Evolutionary conservation across 164 flowering plant genomes (phyloP).

Genomic region (Umbellularia californica): DNA sequence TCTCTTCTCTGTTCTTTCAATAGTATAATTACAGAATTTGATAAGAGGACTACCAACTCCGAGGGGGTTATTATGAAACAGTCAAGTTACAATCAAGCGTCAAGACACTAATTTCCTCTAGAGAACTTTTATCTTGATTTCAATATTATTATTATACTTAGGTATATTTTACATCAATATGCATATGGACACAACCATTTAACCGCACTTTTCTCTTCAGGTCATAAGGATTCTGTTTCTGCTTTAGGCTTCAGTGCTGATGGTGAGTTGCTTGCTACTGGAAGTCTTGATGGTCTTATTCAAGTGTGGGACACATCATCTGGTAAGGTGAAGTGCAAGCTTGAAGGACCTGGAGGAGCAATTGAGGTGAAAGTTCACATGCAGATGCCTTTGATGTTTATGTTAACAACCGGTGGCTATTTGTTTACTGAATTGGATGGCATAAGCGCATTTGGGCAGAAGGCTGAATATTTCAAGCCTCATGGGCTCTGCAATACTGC

Average conservation of each 20-base stretch:
- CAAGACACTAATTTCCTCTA: too few species aligned
- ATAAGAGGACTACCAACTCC: too few species aligned
- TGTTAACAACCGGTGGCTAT: neutral
- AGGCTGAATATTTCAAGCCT: neutral
- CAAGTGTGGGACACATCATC: constrained; percentile 68
- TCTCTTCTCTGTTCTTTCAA: too few species aligned
- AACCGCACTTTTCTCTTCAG: constrained; percentile 30
- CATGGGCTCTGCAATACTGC: neutral
- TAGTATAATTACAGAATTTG: too few species aligned
- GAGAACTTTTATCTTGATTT: too few species aligned
- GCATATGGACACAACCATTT: neutral
- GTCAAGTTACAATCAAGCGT: too few species aligned
- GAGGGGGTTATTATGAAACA: too few species aligned
- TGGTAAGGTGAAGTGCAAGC: constrained; percentile 48
- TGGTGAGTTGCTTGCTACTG: constrained; percentile 89
- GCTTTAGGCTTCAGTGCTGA: constrained; percentile 71
- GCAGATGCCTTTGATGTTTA: neutral
- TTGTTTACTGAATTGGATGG: neutral
- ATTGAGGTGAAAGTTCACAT: constrained; percentile 57
- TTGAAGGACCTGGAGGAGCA: constrained; percentile 82
- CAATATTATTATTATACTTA: too few species aligned
- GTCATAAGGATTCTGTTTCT: constrained; percentile 72
- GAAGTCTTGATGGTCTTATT: constrained; percentile 73
- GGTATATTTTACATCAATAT: neutral
- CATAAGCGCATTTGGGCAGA: neutral